Base-by-base conservation (phyloP, 2,329 filamentous ascomycete species). In the Fusarium pilosicola region DNA sequence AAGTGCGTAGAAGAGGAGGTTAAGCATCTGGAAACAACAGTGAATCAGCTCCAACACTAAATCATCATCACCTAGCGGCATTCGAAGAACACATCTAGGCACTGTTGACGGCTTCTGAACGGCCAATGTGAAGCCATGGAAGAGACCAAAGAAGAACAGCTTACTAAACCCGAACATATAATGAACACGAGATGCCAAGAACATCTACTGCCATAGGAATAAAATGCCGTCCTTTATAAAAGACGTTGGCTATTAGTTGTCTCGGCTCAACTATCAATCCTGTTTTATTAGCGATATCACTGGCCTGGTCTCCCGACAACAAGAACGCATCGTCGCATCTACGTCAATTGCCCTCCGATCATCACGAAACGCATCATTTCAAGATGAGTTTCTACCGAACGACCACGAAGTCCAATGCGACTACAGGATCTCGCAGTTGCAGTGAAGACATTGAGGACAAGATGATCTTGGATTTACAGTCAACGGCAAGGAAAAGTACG, bases 181-280 rank as follows among this genome's bases (percentile, higher is more conserved):
- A 20, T 11, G 48, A 34, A 18, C 30, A 24, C 6, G 4, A 20
- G 22, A 34, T 34, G 4, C 6, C 5, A 24, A 20, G 17, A 34
- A 14, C n/a, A 34, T 0, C 1, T 14, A 24, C 6, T 6, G 1
- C 5, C 2, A 7, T 20, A 2, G 7, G 4, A 0, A 20, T 24
- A 4, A 10, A 20, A 6, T 24, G 8, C 3, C 6, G 14, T 24
- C 2, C 6, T 3, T 15, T 34, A 51, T 34, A 34, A 51, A 49
- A 7, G 48, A 2, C 8, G 13, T 20, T 18, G 11, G 4, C 11
- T 51, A 6, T 13, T 14, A 10, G 15, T 2, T 34, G 1, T 14
- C 15, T 13, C 22, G 7, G 9, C 18, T 2, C 1, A 24, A 0
- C 7, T 3, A 20, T 24, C 28, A 4, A 34, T 17, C 1, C 7